Base-by-base conservation (phyloP, 257 asterid species). In the Rubia yunnanensis region DNA sequence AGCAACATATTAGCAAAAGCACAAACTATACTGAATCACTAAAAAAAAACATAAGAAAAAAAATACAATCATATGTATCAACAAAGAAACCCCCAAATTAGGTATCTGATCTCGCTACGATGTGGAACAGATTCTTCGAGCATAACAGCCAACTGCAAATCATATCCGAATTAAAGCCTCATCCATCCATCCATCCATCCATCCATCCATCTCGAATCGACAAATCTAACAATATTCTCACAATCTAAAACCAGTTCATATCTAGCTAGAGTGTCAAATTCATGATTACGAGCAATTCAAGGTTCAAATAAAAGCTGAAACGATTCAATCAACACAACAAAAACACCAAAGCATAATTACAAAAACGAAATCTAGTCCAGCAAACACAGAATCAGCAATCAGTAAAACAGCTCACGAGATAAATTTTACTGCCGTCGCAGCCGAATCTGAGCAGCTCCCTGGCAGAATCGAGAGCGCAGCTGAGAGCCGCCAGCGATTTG, bases 401-500 rank as follows among this genome's bases (percentile, higher is more conserved):
- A 24, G 36, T 30, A 68, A 39, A 53, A 30, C 70, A 68, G 11
- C 68, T 68, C 39, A 94, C 99, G 83, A 94, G 82, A 76, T 77
- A 90, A 78, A 94, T 88, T 76, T 88, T 90, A 82, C 99, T 94
- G 67, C 96, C 99, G 67, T 90, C 86, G 32, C 89, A 73, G 13
- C 99, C 99, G 39, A 94, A 94, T 56, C 81, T 85, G 67, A 94
- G 99, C 86, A 94, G 63, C 67, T 85, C 95, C 44, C 77, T 85
- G 23, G 99, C 90, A n/a, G 91, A 85, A 69, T 83, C 84, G 10
- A 94, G 89, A 39, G 94, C 83, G 34, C 36, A 57, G 18, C 71
- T 68, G 50, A 88, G 76, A 7, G 80, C 73, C 70, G 76, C 61
- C 56, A 94, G 75, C 5, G 89, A 88, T 48, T 63, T 63, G 22